phyloP scores from a whole-genome alignment of 352 stramenopile genomes.

The Globisporangium parvum region DNA sequence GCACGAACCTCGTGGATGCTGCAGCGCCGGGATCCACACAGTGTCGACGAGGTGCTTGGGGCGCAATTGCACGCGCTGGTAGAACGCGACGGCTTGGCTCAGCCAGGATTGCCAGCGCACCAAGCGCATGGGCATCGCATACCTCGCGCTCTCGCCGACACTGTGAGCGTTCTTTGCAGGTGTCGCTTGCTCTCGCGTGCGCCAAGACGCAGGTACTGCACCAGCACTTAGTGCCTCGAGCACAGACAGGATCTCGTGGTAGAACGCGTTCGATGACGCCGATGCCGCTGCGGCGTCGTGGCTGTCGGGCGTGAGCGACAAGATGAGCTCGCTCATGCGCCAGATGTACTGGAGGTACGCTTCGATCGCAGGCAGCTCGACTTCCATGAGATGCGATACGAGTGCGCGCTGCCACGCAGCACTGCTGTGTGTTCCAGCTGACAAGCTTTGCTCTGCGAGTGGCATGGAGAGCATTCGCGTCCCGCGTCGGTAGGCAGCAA shows the following conservation, averaged over 20 bases:
- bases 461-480: slow-evolving; percentile 6
- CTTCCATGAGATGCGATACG: slow-evolving; percentile 27
- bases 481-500: slow-evolving; percentile 26
- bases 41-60: slow-evolving; percentile 10
- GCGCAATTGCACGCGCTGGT: slow-evolving; percentile 19
- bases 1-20: slow-evolving; percentile 36
- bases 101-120: slow-evolving; percentile 25
- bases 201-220: slow-evolving; percentile 6
- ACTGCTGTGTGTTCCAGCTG: not conserved
- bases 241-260: slow-evolving; percentile 13
- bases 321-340: slow-evolving; percentile 26
- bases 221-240: slow-evolving; percentile 12
- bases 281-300: slow-evolving; percentile 11
- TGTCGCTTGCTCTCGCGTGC: not conserved
- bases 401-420: slow-evolving; percentile 19
- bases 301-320: slow-evolving; percentile 21
- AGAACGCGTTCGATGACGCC: not conserved
- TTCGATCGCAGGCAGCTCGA: slow-evolving; percentile 49
- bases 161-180: too few species aligned
- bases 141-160: not conserved
- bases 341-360: slow-evolving; percentile 37
- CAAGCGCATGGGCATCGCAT: slow-evolving; percentile 19
- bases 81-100: slow-evolving; percentile 23
- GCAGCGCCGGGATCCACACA: slow-evolving; percentile 35
- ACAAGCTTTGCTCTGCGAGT: not conserved